Evolutionary conservation across 352 stramenopile genomes (phyloP), one percentile per base, ranked within the genome.

Genomic region (Saprolegnia diclina): DNA sequence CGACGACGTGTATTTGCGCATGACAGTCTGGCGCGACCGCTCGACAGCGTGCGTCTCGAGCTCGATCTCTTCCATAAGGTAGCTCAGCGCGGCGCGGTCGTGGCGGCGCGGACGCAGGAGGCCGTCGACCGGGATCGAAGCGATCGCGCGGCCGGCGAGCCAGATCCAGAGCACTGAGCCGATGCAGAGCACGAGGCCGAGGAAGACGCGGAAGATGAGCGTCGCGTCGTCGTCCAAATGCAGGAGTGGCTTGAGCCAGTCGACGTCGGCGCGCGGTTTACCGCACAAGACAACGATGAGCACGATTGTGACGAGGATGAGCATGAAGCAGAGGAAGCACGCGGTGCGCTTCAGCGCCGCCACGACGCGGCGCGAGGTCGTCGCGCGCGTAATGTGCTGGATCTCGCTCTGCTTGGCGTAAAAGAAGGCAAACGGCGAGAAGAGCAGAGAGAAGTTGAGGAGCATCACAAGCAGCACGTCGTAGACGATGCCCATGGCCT

Each of bases 361-460:
- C n/a, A 74, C 71, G 13, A 92, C 74, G 14, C 85, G 80, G 45
- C 87, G 73, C 29, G 71, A 74, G 1, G 75, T 77, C 71, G 91
- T 91, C 18, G 76, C 76, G 50, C 91, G 69, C 40, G 87, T 94
- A 67, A 94, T 76, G 65, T 92, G 87, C 56, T 85, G 82, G 64
- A 94, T 86, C 71, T 92, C 86, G 26, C 83, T 92, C 69, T 94
- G 83, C 26, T 86, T 85, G 6, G 86, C 83, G 68, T 92, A 94
- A 69, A 92, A 87, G 68, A 82, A 94, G 26, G 86, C 81, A 21
- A 94, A 80, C 35, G 86, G 86, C 38, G 84, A 85, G 10, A 80
- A 77, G 1, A 91, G 50, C 56, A 92, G 91, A 40, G 78, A 87
- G 72, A 91, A 91, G 3, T 77, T 64, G 18, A 77, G 79, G 16